A percentile compares a stretch with the other conserved stretches of the same genome.
phyloP scores from a whole-genome alignment of 2,329 filamentous ascomycete genomes.

The Verticillium tricorpus region DNA sequence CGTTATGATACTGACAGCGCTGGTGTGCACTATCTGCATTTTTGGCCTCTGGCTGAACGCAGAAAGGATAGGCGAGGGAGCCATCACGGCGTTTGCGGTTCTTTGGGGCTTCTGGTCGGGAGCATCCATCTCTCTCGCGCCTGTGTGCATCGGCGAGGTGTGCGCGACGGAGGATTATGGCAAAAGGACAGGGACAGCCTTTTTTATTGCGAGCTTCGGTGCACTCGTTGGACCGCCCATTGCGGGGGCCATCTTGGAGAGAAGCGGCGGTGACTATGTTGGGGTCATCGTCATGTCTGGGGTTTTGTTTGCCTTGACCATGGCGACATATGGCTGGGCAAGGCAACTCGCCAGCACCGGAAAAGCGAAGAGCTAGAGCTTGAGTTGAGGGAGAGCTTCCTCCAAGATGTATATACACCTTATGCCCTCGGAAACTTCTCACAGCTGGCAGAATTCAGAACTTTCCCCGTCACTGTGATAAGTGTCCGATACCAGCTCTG shows the following conservation, averaged over 20 bases:
- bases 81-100: slow-evolving; percentile 57
- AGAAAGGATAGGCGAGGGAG: slow-evolving; percentile 32
- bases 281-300: slow-evolving; percentile 51
- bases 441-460: too few species aligned
- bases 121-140: slow-evolving; percentile 64
- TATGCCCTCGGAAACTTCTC: too few species aligned
- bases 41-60: slow-evolving; percentile 58
- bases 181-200: slow-evolving; percentile 64
- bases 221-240: slow-evolving; percentile 53
- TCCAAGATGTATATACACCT: too few species aligned
- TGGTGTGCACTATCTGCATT: slow-evolving; percentile 35
- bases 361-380: too few species aligned
- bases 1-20: slow-evolving; percentile 56
- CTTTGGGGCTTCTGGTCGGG: slow-evolving; percentile 69
- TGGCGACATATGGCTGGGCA: too few species aligned
- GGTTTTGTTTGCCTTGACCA: slow-evolving; percentile 31
- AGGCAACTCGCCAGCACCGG: too few species aligned
- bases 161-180: slow-evolving; percentile 67
- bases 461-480: too few species aligned
- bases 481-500: too few species aligned
- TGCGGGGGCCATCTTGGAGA: slow-evolving; percentile 47
- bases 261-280: slow-evolving; percentile 41
- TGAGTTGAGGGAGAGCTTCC: too few species aligned
- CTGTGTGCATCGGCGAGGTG: slow-evolving; percentile 67
- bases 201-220: slow-evolving; percentile 62